phyloP scores from a whole-genome alignment of 2,329 filamentous ascomycete species.

The Anisogramma anomala region DNA sequence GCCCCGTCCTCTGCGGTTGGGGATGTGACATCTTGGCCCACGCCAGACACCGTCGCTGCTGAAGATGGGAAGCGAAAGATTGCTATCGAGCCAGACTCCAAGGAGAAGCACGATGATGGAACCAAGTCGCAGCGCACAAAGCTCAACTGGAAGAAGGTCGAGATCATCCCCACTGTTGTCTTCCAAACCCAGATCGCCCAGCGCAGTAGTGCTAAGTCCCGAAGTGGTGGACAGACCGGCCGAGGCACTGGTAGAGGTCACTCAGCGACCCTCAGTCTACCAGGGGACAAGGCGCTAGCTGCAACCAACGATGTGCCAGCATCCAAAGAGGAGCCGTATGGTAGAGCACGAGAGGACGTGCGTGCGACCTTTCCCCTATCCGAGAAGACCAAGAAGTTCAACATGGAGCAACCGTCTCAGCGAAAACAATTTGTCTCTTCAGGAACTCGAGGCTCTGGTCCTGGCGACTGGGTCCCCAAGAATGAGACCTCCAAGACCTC shows the following conservation, averaged over 20 bases:
- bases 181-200: conserved; percentile 72
- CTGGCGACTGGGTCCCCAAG: conserved; percentile 8
- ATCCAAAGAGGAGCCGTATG: conserved; percentile 6
- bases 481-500: conserved; percentile 7
- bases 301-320: conserved; percentile 1
- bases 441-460: conserved; percentile 5
- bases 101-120: conserved; percentile 45
- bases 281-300: conserved; percentile 19
- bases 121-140: conserved; percentile 56
- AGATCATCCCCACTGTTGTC: conserved; percentile 66
- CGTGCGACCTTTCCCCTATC: conserved; percentile 7
- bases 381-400: conserved; percentile 13
- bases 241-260: conserved; percentile 24
- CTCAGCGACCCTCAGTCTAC: conserved; percentile 7
- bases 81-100: conserved; percentile 49
- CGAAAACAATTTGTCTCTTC: conserved; percentile 8
- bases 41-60: conserved; percentile 62
- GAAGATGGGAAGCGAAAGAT: conserved; percentile 64
- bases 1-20: conserved; percentile 51
- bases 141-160: conserved; percentile 62
- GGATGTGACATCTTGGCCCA: conserved; percentile 80
- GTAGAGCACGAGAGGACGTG: conserved; percentile 8
- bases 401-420: conserved; percentile 1
- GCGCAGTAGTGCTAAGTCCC: conserved; percentile 30
- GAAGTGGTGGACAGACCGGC: conserved; percentile 36